Evolutionary conservation across 2,329 filamentous ascomycete species (phyloP).

Genomic region (Xylaria sp.): DNA sequence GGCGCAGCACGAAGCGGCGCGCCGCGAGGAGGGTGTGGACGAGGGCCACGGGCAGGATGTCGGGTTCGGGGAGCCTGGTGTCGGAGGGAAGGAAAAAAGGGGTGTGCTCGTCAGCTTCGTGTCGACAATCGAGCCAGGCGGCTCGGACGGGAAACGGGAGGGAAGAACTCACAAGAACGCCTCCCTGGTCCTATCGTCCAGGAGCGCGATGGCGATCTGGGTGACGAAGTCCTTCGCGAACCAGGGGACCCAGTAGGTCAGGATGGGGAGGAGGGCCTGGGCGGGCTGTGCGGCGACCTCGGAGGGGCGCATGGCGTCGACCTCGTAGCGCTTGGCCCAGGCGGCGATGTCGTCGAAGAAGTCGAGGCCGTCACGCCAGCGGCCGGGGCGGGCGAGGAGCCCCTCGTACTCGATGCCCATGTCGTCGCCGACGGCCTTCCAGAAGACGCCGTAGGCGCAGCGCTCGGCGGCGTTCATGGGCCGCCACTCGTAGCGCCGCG

Average conservation of each 20-base stretch:
- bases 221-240: slow-evolving; percentile 49
- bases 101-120: not conserved
- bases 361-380: slow-evolving; percentile 54
- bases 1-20: slow-evolving; percentile 59
- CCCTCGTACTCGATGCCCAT: slow-evolving; percentile 63
- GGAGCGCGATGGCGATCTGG: slow-evolving; percentile 58
- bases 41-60: slow-evolving; percentile 40
- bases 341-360: slow-evolving; percentile 51
- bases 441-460: slow-evolving; percentile 69
- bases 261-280: slow-evolving; percentile 60
- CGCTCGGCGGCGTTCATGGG: slow-evolving; percentile 66
- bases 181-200: slow-evolving; percentile 65
- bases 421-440: slow-evolving; percentile 71
- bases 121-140: not conserved
- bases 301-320: slow-evolving; percentile 57
- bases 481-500: slow-evolving; percentile 71
- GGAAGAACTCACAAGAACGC: slow-evolving; percentile 62
- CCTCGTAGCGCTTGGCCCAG: slow-evolving; percentile 62
- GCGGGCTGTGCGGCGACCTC: slow-evolving; percentile 55
- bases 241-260: slow-evolving; percentile 58
- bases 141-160: not conserved
- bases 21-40: slow-evolving; percentile 52
- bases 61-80: slow-evolving; percentile 48
- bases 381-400: slow-evolving; percentile 33
- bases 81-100: not conserved